These are phyloP conservation scores for Phytopythium vexans DNA, from an alignment of 352 stramenopile genomes.

Conservation along the genomic window DNA sequence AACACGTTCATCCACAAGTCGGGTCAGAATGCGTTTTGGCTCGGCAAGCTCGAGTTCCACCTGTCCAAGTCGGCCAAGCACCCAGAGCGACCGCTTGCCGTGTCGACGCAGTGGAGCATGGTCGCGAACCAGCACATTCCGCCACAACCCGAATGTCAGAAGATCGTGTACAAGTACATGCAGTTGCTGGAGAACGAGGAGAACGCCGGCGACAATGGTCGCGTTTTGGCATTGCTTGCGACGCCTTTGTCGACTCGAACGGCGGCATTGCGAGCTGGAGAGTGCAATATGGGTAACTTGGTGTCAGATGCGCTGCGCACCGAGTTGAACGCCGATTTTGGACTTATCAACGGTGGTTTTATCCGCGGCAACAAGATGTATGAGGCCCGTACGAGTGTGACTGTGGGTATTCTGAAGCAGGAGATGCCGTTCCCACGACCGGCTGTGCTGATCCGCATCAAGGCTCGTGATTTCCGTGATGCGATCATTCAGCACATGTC, in stretches of 20 bases:
- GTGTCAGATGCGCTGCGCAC: constrained; percentile 73
- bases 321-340: constrained; percentile 61
- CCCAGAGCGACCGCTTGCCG: constrained; percentile 36
- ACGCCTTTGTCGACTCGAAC: constrained; percentile 68
- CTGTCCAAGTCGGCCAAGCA: constrained; percentile 37
- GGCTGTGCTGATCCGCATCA: constrained; percentile 65
- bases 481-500: constrained; percentile 74
- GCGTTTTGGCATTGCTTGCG: constrained; percentile 50
- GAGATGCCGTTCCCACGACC: constrained; percentile 86
- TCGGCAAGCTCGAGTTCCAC: constrained; percentile 76
- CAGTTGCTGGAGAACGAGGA: constrained; percentile 57
- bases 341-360: constrained; percentile 88
- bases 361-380: constrained; percentile 84
- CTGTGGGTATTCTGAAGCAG: constrained; percentile 67
- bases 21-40: constrained; percentile 85
- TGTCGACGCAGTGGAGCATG: constrained; percentile 83
- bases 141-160: constrained; percentile 48
- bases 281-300: constrained; percentile 78
- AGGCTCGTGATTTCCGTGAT: constrained; percentile 56
- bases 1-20: constrained; percentile 90
- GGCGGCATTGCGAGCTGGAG: constrained; percentile 58
- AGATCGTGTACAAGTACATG: constrained; percentile 78
- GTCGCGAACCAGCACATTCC: constrained; percentile 57
- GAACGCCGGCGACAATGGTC: constrained; percentile 30
- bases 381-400: constrained; percentile 60